These are phyloP conservation scores for Pterothamnion heteromorphum DNA, from an alignment of 31 red algal genomes.

Conservation along the genomic window DNA sequence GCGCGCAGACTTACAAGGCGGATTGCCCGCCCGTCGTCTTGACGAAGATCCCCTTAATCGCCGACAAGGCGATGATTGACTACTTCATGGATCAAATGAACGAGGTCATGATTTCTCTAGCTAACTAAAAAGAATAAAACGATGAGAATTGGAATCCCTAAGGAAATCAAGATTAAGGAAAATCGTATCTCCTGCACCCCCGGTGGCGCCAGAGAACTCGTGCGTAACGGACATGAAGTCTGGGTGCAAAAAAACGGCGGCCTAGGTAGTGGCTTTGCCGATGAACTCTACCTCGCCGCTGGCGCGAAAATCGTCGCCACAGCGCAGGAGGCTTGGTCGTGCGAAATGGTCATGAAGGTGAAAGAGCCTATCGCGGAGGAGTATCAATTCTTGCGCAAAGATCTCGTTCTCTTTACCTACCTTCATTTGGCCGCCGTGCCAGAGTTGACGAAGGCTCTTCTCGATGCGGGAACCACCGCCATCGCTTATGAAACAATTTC, in stretches of 20 bases:
- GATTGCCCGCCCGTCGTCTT: too few relatives aligned
- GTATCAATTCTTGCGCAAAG: neutral
- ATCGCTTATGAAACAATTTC: slow-evolving; percentile 47
- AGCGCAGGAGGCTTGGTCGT: neutral
- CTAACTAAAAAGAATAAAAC: neutral
- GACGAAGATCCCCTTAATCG: too few relatives aligned
- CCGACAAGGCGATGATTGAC: too few relatives aligned
- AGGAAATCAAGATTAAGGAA: slow-evolving; percentile 40
- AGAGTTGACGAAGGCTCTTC: neutral
- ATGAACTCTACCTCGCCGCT: neutral
- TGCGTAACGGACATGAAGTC: slow-evolving; percentile 18
- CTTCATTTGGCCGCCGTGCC: slow-evolving; percentile 29
- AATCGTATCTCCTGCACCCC: slow-evolving; percentile 35
- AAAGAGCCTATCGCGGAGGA: slow-evolving; percentile 38
- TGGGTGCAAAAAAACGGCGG: slow-evolving; percentile 41
- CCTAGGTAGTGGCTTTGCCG: neutral
- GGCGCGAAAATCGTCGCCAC: slow-evolving; percentile 7
- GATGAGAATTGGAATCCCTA: slow-evolving; percentile 43
- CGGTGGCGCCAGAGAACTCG: neutral
- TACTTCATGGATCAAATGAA: too few relatives aligned
- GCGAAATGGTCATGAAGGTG: slow-evolving; percentile 48
- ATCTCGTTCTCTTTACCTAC: slow-evolving; percentile 48
- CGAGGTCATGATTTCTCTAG: too few relatives aligned
- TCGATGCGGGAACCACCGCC: neutral
- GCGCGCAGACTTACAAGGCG: too few relatives aligned